Evolutionary conservation across 306 rosid species (phyloP), one percentile per base, ranked within the genome.

Genomic region (Urtica urens): DNA sequence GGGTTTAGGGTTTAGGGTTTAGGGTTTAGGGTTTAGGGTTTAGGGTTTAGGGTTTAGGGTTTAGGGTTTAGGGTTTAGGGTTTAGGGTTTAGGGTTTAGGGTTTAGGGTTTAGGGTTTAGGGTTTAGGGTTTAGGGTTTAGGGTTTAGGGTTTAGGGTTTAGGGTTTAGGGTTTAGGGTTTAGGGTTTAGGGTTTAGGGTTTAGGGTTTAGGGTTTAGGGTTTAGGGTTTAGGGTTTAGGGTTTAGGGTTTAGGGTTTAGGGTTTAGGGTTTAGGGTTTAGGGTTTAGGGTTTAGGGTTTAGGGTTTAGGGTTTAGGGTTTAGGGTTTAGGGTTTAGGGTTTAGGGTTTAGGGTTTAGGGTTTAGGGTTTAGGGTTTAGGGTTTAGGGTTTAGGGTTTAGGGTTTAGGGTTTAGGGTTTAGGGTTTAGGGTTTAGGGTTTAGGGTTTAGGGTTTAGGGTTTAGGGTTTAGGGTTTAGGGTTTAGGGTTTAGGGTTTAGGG

Each of bases 31-130:
- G 46, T 53, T 34, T 53, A 54, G 46, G 46, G 58, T 53, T 53
- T 35, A 53, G 46, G 58, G 58, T 53, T 53, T 35, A 53, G 58
- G 58, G 58, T 53, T 53, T 53, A 34, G 31, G 58, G 57, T 51
- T 51, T 30, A 37, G 58, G 46, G 45, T 37, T 53, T 19, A 23
- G 41, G 62, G 58, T 53, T 53, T 35, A 37, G 16, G 45, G 58
- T 59, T 35, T 30, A 33, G 56, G 54, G 54, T 45, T 58, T 29
- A 22, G 46, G 64, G 47, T 23, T 58, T 10, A 39, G 37, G 37
- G 47, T 22, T 58, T 46, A 22, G 45, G 35, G 64, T 24, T 34
- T n/a, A n/a, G 22, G 21, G 53, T 38, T 49, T 12, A 15, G 8
- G 20, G 24, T 38, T 25, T 48, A 16, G 3, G 30, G 55, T 29